Conservation (phyloP, 2,329 filamentous ascomycete species). For the Botryotinia calthae region DNA sequence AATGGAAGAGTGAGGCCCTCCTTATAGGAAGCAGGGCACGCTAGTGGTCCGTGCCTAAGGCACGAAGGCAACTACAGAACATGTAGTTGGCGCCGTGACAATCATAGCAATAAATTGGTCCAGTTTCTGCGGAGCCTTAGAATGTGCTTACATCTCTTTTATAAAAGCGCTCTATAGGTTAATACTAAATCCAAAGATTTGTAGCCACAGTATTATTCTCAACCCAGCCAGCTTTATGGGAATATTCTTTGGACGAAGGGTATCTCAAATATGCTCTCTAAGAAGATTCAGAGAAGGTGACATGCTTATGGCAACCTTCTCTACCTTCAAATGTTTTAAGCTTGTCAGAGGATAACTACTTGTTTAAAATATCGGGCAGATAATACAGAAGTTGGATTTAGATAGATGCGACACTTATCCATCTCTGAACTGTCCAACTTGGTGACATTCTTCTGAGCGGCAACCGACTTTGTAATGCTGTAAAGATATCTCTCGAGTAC, state of each 20-base stretch:
- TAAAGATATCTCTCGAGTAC: neutral
- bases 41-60: too few relatives aligned
- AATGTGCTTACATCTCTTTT: neutral
- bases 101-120: neutral
- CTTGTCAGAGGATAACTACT: too few relatives aligned
- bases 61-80: too few relatives aligned
- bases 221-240: neutral
- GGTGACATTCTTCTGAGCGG: neutral
- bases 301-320: neutral
- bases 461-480: neutral
- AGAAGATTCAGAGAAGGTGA: neutral
- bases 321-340: neutral
- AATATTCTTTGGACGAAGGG: neutral
- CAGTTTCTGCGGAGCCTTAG: neutral
- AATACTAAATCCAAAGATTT: neutral
- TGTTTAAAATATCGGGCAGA: neutral
- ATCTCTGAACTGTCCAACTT: neutral
- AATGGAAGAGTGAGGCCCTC: too few relatives aligned
- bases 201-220: too few relatives aligned
- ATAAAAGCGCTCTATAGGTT: neutral
- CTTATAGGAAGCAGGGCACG: too few relatives aligned
- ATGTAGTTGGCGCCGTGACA: too few relatives aligned
- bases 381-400: neutral
- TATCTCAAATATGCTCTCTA: too few relatives aligned
- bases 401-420: neutral